Evolutionary conservation across 2,329 filamentous ascomycete genomes (phyloP).

Genomic region (Paraphoma chrysanthemicola): DNA sequence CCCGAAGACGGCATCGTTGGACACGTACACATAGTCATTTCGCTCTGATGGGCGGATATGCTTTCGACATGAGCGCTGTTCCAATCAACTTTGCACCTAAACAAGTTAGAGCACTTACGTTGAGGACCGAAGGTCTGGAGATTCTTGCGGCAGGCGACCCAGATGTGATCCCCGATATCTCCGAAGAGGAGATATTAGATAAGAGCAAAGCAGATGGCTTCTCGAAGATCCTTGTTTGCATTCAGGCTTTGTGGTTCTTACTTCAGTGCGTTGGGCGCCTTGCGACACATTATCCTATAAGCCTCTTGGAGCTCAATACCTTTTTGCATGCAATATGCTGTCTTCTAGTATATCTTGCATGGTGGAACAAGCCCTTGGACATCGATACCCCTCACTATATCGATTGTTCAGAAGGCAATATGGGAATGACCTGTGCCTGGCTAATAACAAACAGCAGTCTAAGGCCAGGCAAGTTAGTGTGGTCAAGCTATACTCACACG

Average conservation of each 20-base stretch:
- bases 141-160: background rate
- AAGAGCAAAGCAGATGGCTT: constrained; percentile 16
- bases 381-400: constrained; percentile 15
- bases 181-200: constrained; percentile 6
- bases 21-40: constrained; percentile 14
- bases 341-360: constrained; percentile 34
- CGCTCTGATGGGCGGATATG: constrained; percentile 19
- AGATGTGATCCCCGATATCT: constrained; percentile 1
- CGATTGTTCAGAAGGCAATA: background rate
- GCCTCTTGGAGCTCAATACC: constrained; percentile 67
- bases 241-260: constrained; percentile 37
- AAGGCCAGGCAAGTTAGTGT: too few relatives aligned
- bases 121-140: background rate
- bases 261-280: constrained; percentile 29
- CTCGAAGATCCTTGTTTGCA: constrained; percentile 25
- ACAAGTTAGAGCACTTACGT: background rate
- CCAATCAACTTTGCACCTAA: background rate
- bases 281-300: constrained; percentile 29
- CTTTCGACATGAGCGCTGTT: constrained; percentile 1
- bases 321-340: constrained; percentile 56
- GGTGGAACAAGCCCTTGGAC: constrained; percentile 40
- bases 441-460: background rate
- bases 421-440: constrained; percentile 1
- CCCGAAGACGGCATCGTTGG: constrained; percentile 7
- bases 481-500: too few relatives aligned